Evolutionary conservation across 495 filamentous ascomycete species (phyloP).

Genomic region (Penicillium soppii): DNA sequence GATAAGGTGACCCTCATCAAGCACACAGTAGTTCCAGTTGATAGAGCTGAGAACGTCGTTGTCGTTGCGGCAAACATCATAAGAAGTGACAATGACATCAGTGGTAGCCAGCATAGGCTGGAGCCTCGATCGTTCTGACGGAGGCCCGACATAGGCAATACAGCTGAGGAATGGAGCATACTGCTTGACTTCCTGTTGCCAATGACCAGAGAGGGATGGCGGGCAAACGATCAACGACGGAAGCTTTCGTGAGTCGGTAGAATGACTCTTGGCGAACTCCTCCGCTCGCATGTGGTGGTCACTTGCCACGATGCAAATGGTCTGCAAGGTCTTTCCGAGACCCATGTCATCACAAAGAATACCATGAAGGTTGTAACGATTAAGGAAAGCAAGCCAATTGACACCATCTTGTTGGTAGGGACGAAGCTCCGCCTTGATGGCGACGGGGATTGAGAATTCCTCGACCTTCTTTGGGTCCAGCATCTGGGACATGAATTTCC

Average conservation of each 20-base stretch:
- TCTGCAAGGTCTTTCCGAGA: conserved; percentile 95
- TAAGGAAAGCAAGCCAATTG: conserved; percentile 98
- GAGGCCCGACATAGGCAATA: conserved; percentile 86
- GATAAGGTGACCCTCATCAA: conserved; percentile 97
- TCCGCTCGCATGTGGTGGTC: conserved; percentile 93
- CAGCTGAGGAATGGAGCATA: conserved; percentile 92
- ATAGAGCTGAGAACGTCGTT: conserved; percentile 77
- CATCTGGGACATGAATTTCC: conserved; percentile 96
- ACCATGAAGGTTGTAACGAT: conserved; percentile 94
- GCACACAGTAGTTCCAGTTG: conserved; percentile 95
- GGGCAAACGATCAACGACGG: conserved; percentile 95
- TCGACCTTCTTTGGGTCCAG: conserved; percentile 95
- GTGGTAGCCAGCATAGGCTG: conserved; percentile 66
- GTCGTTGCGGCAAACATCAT: conserved; percentile 95
- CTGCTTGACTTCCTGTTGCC: conserved; percentile 94
- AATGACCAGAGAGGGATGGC: conserved; percentile 95
- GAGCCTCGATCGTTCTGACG: conserved; percentile 70
- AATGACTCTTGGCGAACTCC: conserved; percentile 76
- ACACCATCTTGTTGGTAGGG: conserved; percentile 98
- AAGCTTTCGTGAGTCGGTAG: conserved; percentile 71
- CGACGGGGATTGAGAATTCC: conserved; percentile 86
- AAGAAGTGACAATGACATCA: conserved; percentile 95
- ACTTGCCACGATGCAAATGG: conserved; percentile 94
- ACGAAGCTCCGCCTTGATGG: conserved; percentile 92
- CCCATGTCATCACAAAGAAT: conserved; percentile 99